Evolutionary conservation across 2,329 filamentous ascomycete genomes (phyloP).

Genomic region (Botrytis aclada): DNA sequence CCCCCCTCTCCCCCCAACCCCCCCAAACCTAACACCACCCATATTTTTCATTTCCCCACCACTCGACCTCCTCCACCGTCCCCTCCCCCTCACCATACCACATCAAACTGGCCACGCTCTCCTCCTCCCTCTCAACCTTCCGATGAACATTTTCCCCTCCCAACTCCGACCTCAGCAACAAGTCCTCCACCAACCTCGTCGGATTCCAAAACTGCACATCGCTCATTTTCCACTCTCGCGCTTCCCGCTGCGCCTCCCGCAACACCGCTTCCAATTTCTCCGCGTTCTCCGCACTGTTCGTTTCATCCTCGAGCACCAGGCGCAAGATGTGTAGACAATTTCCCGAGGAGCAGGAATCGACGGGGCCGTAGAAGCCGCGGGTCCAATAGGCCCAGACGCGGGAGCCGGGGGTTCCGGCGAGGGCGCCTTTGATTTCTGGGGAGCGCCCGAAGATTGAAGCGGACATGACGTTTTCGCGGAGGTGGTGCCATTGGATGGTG

Average conservation of each 20-base stretch:
- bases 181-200: constrained; percentile 47
- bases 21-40: constrained; percentile 60
- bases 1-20: not conserved
- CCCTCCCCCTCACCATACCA: constrained; percentile 61
- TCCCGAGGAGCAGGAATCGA: constrained; percentile 44
- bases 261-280: constrained; percentile 62
- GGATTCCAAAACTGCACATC: constrained; percentile 85
- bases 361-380: constrained; percentile 59
- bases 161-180: constrained; percentile 50
- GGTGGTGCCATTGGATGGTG: constrained; percentile 72
- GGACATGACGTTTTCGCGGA: constrained; percentile 76
- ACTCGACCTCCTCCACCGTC: constrained; percentile 55
- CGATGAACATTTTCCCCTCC: constrained; percentile 41
- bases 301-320: constrained; percentile 59
- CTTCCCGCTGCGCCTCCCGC: constrained; percentile 64
- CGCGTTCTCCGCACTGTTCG: constrained; percentile 44
- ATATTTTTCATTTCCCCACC: constrained; percentile 75
- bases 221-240: constrained; percentile 65
- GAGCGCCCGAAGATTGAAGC: constrained; percentile 54
- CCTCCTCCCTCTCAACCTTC: constrained; percentile 55
- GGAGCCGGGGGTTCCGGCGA: constrained; percentile 48
- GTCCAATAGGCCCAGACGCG: constrained; percentile 76
- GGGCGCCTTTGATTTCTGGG: constrained; percentile 67
- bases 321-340: constrained; percentile 70
- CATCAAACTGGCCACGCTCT: constrained; percentile 68